Evolutionary conservation across 2,329 filamentous ascomycete species (phyloP).

Genomic region (Onygenales sp.): DNA sequence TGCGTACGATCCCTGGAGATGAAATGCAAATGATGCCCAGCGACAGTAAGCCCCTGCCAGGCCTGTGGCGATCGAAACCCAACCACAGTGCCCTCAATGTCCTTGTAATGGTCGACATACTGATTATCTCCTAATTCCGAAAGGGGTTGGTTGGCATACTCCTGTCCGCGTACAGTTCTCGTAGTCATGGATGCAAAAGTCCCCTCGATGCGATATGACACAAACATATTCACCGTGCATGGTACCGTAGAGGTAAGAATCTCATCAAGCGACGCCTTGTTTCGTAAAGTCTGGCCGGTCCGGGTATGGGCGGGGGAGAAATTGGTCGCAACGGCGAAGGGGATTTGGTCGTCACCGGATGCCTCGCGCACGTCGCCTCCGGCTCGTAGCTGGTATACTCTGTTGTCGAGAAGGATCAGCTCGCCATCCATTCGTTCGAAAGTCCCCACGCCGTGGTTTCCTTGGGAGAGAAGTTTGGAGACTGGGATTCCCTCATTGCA

Average conservation of each 20-base stretch:
- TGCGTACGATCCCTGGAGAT: constrained; percentile 24
- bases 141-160: constrained; percentile 20
- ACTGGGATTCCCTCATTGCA: constrained; percentile 39
- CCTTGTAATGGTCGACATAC: constrained; percentile 26
- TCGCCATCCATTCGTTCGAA: constrained; percentile 37
- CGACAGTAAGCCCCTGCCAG: constrained; percentile 33
- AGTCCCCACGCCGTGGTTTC: constrained; percentile 43
- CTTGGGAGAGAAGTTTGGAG: constrained; percentile 36
- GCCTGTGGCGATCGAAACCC: constrained; percentile 33
- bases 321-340: constrained; percentile 26
- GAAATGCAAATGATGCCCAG: constrained; percentile 36
- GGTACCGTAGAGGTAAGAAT: constrained; percentile 13
- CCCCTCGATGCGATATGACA: constrained; percentile 19
- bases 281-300: constrained; percentile 8
- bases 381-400: constrained; percentile 33
- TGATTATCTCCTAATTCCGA: constrained; percentile 31
- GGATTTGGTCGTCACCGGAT: constrained; percentile 29
- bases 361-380: constrained; percentile 26
- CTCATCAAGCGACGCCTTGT: constrained; percentile 15
- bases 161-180: constrained; percentile 20
- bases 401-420: constrained; percentile 33
- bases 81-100: constrained; percentile 32
- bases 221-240: constrained; percentile 19
- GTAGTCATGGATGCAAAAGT: constrained; percentile 17
- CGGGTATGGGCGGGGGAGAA: constrained; percentile 20